phyloP scores from a whole-genome alignment of 768 basidiomycete species.

The Sporobolomyces pararoseus region DNA sequence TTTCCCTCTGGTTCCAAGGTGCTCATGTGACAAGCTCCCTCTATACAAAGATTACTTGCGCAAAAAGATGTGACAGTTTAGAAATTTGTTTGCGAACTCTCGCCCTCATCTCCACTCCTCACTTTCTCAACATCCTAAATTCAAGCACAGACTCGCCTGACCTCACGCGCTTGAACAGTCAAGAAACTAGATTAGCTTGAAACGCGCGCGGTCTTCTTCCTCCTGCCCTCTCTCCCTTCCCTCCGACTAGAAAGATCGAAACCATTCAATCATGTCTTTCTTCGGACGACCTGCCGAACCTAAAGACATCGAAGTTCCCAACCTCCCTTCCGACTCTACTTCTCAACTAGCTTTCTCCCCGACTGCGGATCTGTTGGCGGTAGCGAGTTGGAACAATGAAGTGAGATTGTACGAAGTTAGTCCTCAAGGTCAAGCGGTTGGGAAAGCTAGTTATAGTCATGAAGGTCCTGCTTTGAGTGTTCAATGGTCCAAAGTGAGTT shows the following conservation, averaged over 20 bases:
- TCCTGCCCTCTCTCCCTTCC: neutral
- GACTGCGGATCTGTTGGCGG: constrained; percentile 81
- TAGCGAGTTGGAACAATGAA: constrained; percentile 90
- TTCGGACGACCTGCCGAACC: constrained; percentile 50
- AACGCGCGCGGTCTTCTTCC: too few species aligned
- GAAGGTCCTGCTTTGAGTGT: constrained; percentile 83
- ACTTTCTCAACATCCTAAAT: too few species aligned
- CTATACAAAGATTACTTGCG: too few species aligned
- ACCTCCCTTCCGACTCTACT: constrained; percentile 81
- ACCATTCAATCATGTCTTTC: constrained; percentile 31
- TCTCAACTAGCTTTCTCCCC: constrained; percentile 79
- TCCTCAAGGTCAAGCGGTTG: constrained; percentile 66
- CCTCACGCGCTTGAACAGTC: too few species aligned
- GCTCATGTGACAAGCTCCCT: too few species aligned
- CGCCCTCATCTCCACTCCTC: too few species aligned
- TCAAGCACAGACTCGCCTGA: too few species aligned
- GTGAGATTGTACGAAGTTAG: constrained; percentile 86
- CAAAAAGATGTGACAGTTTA: too few species aligned
- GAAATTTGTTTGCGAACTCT: too few species aligned
- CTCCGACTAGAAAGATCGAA: neutral
- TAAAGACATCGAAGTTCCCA: constrained; percentile 74
- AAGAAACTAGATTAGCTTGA: too few species aligned
- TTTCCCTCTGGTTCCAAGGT: too few species aligned
- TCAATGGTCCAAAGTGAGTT: constrained; percentile 81
- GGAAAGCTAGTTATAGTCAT: constrained; percentile 85